Percentiles rank a stretch among this genome's conserved stretches.
Conservation (phyloP, 805 yeast genomes). For the Yarrowia sp. region DNA sequence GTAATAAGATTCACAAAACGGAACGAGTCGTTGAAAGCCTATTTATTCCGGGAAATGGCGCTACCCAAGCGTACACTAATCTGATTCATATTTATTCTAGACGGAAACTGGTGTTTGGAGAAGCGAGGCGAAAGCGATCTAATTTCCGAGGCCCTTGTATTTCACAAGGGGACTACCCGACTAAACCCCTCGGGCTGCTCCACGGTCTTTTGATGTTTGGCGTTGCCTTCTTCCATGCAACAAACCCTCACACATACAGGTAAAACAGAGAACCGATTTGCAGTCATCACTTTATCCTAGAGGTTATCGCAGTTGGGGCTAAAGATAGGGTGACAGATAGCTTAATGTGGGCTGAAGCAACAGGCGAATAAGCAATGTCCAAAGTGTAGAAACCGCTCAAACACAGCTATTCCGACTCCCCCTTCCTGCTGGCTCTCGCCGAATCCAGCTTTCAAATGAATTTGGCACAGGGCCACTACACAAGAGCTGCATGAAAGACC, state of each 20-base stretch:
- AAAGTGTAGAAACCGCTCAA: not conserved
- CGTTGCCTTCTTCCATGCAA: slow-evolving; percentile 16
- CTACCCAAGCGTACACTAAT: not conserved
- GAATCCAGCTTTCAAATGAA: too few species aligned
- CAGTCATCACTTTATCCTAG: slow-evolving; percentile 8
- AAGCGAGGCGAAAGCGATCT: not conserved
- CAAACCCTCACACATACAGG: not conserved
- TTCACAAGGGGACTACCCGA: too few species aligned
- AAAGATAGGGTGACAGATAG: slow-evolving; percentile 21
- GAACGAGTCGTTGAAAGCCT: slow-evolving; percentile 17
- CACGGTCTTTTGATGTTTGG: not conserved
- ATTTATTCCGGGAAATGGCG: slow-evolving; percentile 15
- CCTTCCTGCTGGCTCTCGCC: too few species aligned
- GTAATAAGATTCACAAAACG: slow-evolving; percentile 17
- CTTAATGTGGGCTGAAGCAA: not conserved
- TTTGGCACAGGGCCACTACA: not conserved
- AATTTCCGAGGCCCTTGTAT: not conserved
- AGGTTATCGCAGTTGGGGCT: slow-evolving; percentile 20
- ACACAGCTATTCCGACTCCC: too few species aligned
- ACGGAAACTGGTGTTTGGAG: not conserved
- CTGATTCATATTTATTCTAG: slow-evolving; percentile 9
- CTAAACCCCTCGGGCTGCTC: not conserved
- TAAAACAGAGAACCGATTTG: not conserved
- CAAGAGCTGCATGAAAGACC: slow-evolving; percentile 4
- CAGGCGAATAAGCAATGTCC: not conserved